These are phyloP conservation scores for Nemania sp. DNA, from an alignment of 2,329 filamentous ascomycete genomes.

Conservation along the genomic window DNA sequence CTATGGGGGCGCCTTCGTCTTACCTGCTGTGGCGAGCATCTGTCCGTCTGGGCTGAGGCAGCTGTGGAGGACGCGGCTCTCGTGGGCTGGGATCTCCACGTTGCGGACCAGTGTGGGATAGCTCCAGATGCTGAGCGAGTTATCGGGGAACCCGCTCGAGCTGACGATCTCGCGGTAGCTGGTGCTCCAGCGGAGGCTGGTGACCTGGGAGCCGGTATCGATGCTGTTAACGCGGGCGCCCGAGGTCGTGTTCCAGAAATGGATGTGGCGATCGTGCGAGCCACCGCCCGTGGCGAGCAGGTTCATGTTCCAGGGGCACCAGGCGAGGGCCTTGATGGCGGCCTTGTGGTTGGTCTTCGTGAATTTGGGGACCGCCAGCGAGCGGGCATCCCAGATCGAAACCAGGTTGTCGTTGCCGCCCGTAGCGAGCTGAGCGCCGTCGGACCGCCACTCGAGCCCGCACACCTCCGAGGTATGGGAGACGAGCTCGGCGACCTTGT, in stretches of 20 bases:
- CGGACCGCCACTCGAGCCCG: slow-evolving; percentile 95
- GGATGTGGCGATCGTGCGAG: slow-evolving; percentile 95
- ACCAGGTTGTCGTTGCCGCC: slow-evolving; percentile 99
- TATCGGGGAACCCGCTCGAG: slow-evolving; percentile 98
- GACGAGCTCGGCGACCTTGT: slow-evolving; percentile 96
- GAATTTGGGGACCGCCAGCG: slow-evolving; percentile 92
- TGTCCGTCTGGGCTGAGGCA: slow-evolving; percentile 96
- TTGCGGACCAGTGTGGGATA: slow-evolving; percentile 97
- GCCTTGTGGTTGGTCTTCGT: slow-evolving; percentile 99
- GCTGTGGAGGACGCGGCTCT: slow-evolving; percentile 95
- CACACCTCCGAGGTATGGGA: slow-evolving; percentile 98
- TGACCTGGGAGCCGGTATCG: slow-evolving; percentile 96
- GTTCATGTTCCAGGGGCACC: slow-evolving; percentile 99
- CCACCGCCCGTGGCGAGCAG: slow-evolving; percentile 94
- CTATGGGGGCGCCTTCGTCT: slow-evolving; percentile 39
- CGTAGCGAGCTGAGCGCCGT: slow-evolving; percentile 94
- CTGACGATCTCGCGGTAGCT: slow-evolving; percentile 98
- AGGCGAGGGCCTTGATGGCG: slow-evolving; percentile 95
- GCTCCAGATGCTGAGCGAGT: slow-evolving; percentile 98
- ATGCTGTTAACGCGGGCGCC: slow-evolving; percentile 98
- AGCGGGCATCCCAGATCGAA: slow-evolving; percentile 97
- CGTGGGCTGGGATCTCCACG: slow-evolving; percentile 95
- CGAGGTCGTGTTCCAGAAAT: slow-evolving; percentile 99
- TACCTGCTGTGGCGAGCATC: slow-evolving; percentile 91
- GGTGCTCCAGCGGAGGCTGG: slow-evolving; percentile 93